These are phyloP conservation scores for Trichoderma gamsii DNA, from an alignment of 495 filamentous ascomycete genomes.

Conservation along the genomic window DNA sequence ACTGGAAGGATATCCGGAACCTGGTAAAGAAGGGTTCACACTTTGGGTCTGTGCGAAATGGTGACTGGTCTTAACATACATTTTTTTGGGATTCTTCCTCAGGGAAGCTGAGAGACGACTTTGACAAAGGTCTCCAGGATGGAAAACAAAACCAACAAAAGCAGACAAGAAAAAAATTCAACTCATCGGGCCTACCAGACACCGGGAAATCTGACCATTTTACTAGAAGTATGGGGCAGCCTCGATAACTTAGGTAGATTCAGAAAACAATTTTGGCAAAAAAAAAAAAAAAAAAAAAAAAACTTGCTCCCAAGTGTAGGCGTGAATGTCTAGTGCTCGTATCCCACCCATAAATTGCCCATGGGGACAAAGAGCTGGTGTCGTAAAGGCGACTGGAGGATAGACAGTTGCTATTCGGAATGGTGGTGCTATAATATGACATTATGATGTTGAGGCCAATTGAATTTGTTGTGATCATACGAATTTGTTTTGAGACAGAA, in stretches of 20 bases:
- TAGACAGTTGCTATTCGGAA: too few relatives aligned
- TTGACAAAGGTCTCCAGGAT: not conserved
- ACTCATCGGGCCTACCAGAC: not conserved
- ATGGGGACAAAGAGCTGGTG: too few relatives aligned
- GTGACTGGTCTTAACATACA: not conserved
- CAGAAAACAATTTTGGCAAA: slow-evolving; percentile 14
- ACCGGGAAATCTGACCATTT: not conserved
- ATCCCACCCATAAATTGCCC: too few relatives aligned
- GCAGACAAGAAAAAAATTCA: not conserved
- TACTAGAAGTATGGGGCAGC: not conserved
- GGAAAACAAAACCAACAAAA: not conserved
- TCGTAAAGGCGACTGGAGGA: too few relatives aligned
- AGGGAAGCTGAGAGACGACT: not conserved
- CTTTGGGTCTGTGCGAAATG: not conserved
- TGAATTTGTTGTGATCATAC: too few relatives aligned
- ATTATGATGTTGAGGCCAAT: too few relatives aligned
- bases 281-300: too few relatives aligned
- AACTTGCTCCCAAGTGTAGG: not conserved
- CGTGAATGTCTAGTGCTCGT: too few relatives aligned
- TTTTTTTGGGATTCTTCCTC: slow-evolving; percentile 11
- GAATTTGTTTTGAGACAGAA: too few relatives aligned
- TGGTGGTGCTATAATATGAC: too few relatives aligned
- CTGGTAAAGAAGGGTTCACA: not conserved
- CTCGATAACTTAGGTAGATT: not conserved
- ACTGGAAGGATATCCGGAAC: slow-evolving; percentile 1